Percentiles rank a stretch among this genome's conserved stretches.
Conservation (phyloP, 768 basidiomycete species). For the Lentinula sp. region DNA sequence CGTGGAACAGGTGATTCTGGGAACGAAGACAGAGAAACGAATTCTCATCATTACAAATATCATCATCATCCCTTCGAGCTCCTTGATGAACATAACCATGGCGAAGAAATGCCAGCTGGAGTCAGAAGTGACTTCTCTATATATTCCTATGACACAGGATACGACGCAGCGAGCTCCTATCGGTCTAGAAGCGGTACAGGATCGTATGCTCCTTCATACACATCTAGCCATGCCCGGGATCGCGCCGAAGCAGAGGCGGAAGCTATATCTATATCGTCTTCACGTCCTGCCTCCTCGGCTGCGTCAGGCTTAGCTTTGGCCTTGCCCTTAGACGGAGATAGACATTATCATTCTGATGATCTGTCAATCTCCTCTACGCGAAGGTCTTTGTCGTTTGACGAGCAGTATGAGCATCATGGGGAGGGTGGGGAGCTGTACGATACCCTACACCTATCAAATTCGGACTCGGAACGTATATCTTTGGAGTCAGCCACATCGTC, state of each 20-base stretch:
- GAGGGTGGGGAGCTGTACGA: neutral
- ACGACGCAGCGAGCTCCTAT: neutral
- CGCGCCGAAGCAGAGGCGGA: neutral
- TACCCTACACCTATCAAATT: neutral
- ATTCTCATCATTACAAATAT: neutral
- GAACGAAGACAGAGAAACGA: neutral
- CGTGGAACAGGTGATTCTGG: neutral
- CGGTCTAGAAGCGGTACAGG: neutral
- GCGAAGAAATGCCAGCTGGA: neutral
- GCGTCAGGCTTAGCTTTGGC: neutral
- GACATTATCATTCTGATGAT: neutral
- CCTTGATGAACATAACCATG: neutral
- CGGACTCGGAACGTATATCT: neutral
- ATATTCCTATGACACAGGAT: neutral
- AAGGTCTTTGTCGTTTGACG: neutral
- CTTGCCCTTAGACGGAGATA: neutral
- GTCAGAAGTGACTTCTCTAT: neutral
- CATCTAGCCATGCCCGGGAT: neutral
- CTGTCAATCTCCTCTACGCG: neutral
- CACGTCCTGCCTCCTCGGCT: neutral
- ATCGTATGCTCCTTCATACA: neutral
- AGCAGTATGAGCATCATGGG: neutral
- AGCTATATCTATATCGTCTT: constrained; percentile 1
- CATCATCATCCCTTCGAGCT: neutral
- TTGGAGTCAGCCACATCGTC: neutral